Conservation (phyloP, 2,329 filamentous ascomycete genomes). For the Diaporthe velutina region DNA sequence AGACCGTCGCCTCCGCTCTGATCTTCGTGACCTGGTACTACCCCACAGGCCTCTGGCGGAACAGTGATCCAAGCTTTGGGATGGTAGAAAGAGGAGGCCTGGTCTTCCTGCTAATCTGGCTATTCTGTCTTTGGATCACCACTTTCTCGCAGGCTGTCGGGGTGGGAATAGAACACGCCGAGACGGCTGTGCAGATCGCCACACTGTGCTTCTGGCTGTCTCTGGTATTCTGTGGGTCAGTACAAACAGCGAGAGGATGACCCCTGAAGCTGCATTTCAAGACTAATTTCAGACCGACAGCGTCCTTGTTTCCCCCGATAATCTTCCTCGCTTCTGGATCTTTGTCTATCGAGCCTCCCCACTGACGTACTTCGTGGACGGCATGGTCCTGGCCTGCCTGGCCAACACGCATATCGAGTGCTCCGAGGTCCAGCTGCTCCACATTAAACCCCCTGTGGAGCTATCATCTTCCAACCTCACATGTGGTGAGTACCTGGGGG, state of each 20-base stretch:
- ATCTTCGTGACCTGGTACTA: slow-evolving; percentile 90
- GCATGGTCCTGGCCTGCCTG: neutral
- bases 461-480: neutral
- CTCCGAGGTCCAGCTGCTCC: neutral
- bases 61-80: slow-evolving; percentile 66
- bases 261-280: neutral
- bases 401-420: neutral
- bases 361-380: neutral
- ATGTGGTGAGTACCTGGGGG: neutral
- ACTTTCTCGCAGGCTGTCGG: slow-evolving; percentile 51
- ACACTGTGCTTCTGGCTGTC: slow-evolving; percentile 12
- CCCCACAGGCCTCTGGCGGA: slow-evolving; percentile 81
- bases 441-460: neutral
- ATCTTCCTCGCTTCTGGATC: neutral
- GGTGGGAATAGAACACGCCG: neutral
- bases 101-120: slow-evolving; percentile 73
- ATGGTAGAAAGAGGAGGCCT: slow-evolving; percentile 61
- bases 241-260: too few species aligned
- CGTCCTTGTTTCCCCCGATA: neutral
- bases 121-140: slow-evolving; percentile 73
- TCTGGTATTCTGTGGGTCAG: slow-evolving; percentile 19
- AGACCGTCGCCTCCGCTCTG: slow-evolving; percentile 79
- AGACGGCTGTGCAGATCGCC: slow-evolving; percentile 8
- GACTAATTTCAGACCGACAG: neutral
- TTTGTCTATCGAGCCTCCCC: neutral